Conservation (phyloP, 73 alveolate species). For the Paraurostyla sp. region DNA sequence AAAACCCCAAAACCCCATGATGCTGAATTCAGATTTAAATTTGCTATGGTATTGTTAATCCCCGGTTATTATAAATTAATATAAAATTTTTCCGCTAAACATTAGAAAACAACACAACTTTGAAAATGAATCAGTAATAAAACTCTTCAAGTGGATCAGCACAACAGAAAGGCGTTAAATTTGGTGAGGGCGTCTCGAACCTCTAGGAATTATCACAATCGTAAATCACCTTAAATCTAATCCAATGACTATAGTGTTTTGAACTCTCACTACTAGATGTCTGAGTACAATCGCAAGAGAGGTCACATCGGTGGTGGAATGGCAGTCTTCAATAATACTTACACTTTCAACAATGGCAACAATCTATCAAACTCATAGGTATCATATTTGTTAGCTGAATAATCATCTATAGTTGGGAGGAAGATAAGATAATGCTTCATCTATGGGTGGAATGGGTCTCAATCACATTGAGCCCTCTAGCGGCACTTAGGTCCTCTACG, state of each 20-base stretch:
- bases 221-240: slow-evolving; percentile 20
- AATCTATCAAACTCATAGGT: background rate
- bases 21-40: too few species aligned
- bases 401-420: too few species aligned
- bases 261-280: slow-evolving; percentile 38
- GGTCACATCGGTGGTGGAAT: slow-evolving; percentile 68
- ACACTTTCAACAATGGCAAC: background rate
- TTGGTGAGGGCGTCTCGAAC: slow-evolving; percentile 33
- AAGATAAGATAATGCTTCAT: slow-evolving; percentile 3
- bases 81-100: slow-evolving; percentile 53
- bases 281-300: slow-evolving; percentile 68
- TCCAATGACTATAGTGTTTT: slow-evolving; percentile 30
- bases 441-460: slow-evolving; percentile 26
- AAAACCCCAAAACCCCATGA: too few species aligned
- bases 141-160: slow-evolving; percentile 32
- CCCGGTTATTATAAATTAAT: slow-evolving; percentile 37
- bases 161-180: background rate
- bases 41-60: too few species aligned
- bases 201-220: slow-evolving; percentile 55
- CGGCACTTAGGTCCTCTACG: slow-evolving; percentile 91
- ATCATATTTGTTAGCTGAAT: too few species aligned
- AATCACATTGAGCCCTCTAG: slow-evolving; percentile 30
- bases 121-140: slow-evolving; percentile 42
- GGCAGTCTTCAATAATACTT: background rate
- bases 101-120: background rate